Percentiles rank a stretch among this genome's conserved stretches.
Evolutionary conservation across 176 grass and related monocot species (phyloP).

Genomic region (Pontederia crassipes): DNA sequence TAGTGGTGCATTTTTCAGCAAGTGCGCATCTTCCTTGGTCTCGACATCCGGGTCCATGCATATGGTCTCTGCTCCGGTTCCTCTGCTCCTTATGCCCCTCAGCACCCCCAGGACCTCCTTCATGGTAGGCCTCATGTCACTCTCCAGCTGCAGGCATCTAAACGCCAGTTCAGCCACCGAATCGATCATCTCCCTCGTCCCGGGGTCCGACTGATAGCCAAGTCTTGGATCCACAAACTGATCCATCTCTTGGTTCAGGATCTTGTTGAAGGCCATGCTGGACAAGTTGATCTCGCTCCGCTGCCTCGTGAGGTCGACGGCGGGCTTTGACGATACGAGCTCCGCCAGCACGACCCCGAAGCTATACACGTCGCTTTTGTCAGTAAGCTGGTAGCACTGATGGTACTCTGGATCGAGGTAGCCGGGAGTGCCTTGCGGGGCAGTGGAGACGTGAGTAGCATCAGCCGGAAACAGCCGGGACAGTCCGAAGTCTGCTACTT

Average conservation of each 20-base stretch:
- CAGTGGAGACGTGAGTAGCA: slow-evolving; percentile 34
- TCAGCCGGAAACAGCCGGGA: neutral
- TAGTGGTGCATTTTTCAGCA: neutral
- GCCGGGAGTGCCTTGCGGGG: slow-evolving; percentile 45
- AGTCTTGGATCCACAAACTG: neutral
- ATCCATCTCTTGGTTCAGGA: neutral
- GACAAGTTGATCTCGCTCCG: neutral
- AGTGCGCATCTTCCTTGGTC: neutral
- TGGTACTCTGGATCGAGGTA: slow-evolving; percentile 51
- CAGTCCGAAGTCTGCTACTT: neutral
- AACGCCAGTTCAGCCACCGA: neutral
- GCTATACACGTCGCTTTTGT: slow-evolving; percentile 68
- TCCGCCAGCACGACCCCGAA: slow-evolving; percentile 49
- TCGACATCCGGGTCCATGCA: neutral
- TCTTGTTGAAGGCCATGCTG: neutral
- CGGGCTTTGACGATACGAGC: slow-evolving; percentile 27
- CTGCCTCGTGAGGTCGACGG: neutral
- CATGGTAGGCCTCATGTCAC: neutral
- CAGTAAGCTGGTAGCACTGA: slow-evolving; percentile 43
- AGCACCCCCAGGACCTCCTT: neutral
- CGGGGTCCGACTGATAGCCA: neutral
- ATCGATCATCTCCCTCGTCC: neutral
- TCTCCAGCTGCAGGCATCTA: neutral
- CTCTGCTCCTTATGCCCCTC: neutral
- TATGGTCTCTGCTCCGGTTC: neutral